These are phyloP conservation scores for Cynara cardunculus DNA, from an alignment of 129 eudicot species.

Conservation along the genomic window DNA sequence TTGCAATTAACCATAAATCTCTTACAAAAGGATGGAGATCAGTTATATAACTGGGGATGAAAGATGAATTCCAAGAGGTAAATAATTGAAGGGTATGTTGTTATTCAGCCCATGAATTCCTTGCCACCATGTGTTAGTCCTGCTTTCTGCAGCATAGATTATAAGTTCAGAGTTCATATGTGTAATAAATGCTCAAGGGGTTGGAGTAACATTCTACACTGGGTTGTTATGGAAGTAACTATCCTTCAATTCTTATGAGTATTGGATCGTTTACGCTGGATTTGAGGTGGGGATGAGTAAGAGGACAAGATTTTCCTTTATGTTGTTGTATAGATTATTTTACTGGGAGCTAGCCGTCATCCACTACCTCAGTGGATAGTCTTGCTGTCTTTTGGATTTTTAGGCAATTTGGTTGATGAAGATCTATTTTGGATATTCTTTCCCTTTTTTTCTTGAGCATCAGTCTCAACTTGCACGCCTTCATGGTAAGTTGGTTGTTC, in stretches of 20 bases:
- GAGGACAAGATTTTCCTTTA: neutral
- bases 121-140: neutral
- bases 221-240: neutral
- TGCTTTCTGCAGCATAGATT: constrained; percentile 1
- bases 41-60: neutral
- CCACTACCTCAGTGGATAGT: neutral
- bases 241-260: neutral
- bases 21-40: constrained; percentile 4
- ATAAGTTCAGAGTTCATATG: neutral
- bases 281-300: neutral
- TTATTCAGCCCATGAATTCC: neutral
- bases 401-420: neutral
- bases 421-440: neutral
- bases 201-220: neutral
- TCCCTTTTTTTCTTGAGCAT: neutral
- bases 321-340: neutral
- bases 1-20: neutral
- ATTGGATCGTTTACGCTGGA: neutral
- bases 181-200: neutral
- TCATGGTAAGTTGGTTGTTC: neutral
- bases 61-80: neutral
- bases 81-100: neutral
- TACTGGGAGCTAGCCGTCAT: neutral
- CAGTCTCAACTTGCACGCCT: neutral
- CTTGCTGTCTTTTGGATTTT: neutral